Evolutionary conservation across 2,329 filamentous ascomycete genomes (phyloP), one percentile per base, ranked within the genome.

Genomic region (Beauveria caledonica): DNA sequence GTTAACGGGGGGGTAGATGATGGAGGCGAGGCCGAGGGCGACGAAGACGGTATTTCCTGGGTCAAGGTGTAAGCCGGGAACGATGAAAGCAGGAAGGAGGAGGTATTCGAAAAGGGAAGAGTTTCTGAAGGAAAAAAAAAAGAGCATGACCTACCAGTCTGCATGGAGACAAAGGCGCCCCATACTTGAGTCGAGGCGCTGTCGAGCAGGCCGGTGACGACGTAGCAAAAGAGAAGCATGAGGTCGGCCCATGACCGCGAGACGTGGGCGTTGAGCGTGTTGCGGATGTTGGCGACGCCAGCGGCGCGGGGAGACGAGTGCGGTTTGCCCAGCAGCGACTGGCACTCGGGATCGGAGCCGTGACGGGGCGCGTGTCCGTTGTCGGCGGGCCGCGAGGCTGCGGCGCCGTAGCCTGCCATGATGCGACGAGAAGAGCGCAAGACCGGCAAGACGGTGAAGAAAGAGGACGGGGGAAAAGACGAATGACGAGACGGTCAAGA

Each of bases 101-200:
- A 27, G 25, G 25, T 0, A 25, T 4, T 25, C 6, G 4, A 25
- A 29, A 11, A 10, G 29, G n/a, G n/a, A n/a, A n/a, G n/a, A n/a
- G n/a, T n/a, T n/a, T n/a, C n/a, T n/a, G n/a, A n/a, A n/a, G n/a
- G n/a, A n/a, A n/a, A n/a, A n/a, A n/a, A n/a, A n/a, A n/a, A n/a
- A n/a, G 10, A 33, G 29, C 29, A 11, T 1, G 10, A 33, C 76
- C 64, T 68, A 83, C 88, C 88, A 36, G 89, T 92, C 69, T 92
- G 89, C 89, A 92, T 92, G 67, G 86, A 89, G 45, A 91, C 88
- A 66, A 93, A 93, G 3, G 86, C 86, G 13, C 88, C 87, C 86
- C 88, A 92, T 46, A 88, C 87, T 61, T 86, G 87, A 51, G 89
- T 87, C 2, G 88, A 85, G 2, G 87, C 85, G 72, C 87, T 90